A percentile compares a stretch with the other conserved stretches of the same genome.
phyloP scores from a whole-genome alignment of 306 rosid species.

The Cicer chorassanicum region DNA sequence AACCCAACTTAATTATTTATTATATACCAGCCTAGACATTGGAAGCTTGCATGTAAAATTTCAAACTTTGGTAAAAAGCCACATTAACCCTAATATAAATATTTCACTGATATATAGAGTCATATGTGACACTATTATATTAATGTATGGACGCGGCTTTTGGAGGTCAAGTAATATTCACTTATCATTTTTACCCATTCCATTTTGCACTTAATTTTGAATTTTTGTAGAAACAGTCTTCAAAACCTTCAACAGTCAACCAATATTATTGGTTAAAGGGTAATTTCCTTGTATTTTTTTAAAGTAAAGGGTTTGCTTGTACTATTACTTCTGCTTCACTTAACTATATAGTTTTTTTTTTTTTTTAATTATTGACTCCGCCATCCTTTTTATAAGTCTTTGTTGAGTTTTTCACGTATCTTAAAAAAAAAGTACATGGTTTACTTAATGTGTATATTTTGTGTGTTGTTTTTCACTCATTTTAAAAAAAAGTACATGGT shows the following conservation, averaged over 20 bases:
- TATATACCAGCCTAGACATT: conserved; percentile 13
- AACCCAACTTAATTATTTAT: conserved; percentile 20
- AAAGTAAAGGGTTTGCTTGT: conserved; percentile 9
- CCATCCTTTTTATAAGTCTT: no score
- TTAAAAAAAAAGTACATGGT: no score
- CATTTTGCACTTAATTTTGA: conserved; percentile 12
- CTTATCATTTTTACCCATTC: conserved; percentile 30
- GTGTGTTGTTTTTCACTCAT: no score
- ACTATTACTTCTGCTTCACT: neutral
- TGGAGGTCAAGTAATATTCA: conserved; percentile 46
- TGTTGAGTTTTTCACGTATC: no score
- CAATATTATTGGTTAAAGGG: conserved; percentile 17
- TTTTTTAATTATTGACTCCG: no score
- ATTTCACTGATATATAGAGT: conserved; percentile 29
- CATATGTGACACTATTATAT: conserved; percentile 34
- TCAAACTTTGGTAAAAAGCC: conserved; percentile 29
- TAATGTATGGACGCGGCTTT: conserved; percentile 35
- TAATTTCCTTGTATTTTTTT: neutral
- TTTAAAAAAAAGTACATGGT: no score
- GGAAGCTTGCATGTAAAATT: conserved; percentile 30
- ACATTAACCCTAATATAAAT: conserved; percentile 25
- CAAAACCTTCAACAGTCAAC: conserved; percentile 27
- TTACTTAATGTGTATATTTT: no score
- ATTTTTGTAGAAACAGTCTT: conserved; percentile 19
- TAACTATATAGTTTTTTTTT: no score